Conservation (phyloP, 2,329 filamentous ascomycete genomes). For the Colletotrichum brevisporum region DNA sequence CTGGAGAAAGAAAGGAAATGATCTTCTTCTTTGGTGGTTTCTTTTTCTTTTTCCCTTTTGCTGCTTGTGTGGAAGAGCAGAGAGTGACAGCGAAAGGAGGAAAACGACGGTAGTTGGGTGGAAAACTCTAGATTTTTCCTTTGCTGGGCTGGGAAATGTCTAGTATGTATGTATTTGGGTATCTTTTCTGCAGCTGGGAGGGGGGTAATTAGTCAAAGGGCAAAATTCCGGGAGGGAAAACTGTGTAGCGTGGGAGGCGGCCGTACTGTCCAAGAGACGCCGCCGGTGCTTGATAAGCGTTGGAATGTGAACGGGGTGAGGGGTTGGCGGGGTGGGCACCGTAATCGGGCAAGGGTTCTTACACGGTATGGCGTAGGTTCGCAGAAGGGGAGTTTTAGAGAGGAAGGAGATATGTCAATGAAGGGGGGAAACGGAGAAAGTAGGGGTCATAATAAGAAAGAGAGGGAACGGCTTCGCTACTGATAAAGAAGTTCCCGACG, state of each 20-base stretch:
- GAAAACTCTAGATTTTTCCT: not conserved
- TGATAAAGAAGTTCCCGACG: not conserved
- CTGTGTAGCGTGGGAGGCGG: slow-evolving; percentile 16
- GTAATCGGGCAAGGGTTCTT: slow-evolving; percentile 19
- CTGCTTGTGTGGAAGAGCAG: no score
- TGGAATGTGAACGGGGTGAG: slow-evolving; percentile 25
- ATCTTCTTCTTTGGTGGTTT: not conserved
- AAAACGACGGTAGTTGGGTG: no score
- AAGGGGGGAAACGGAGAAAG: no score
- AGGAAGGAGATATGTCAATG: not conserved
- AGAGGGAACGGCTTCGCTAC: not conserved
- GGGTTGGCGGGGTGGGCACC: slow-evolving; percentile 40
- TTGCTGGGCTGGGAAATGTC: no score
- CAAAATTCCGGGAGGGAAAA: slow-evolving; percentile 19
- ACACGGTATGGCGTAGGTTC: slow-evolving; percentile 32
- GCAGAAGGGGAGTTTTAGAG: not conserved
- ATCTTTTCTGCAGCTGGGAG: no score
- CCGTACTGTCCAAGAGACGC: slow-evolving; percentile 23
- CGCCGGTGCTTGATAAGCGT: slow-evolving; percentile 37
- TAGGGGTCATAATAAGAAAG: not conserved
- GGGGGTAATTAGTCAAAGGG: slow-evolving; percentile 35
- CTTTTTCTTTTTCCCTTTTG: no score
- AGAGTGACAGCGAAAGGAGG: no score
- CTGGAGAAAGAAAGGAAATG: not conserved
- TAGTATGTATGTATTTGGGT: no score